Percentiles rank a stretch among this genome's conserved stretches.
Conservation (phyloP, 2,329 filamentous ascomycete species). For the Claviceps sp. region DNA sequence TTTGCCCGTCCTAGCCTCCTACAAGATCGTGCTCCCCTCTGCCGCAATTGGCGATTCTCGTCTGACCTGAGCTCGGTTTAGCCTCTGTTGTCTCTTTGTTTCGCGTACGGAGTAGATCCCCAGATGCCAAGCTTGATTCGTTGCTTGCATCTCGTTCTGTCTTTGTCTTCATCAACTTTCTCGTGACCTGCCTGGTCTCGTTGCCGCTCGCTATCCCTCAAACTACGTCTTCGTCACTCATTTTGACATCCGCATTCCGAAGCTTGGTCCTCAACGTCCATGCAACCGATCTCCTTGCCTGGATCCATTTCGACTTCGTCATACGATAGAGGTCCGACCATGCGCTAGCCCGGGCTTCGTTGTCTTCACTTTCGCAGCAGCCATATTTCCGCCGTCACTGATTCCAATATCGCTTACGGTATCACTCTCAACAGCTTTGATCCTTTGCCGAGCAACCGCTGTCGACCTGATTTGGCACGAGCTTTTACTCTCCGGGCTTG, state of each 20-base stretch:
- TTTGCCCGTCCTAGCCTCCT: neutral
- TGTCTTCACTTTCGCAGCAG: too few species aligned
- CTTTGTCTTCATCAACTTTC: neutral
- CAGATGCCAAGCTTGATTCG: neutral
- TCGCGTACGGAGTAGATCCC: neutral
- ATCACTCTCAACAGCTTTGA: neutral
- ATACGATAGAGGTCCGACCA: neutral
- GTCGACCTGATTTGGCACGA: neutral
- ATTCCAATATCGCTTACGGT: too few species aligned
- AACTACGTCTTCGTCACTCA: neutral
- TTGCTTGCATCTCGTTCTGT: neutral
- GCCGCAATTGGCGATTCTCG: neutral
- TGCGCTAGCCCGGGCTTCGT: too few species aligned
- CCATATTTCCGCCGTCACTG: too few species aligned
- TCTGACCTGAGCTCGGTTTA: neutral
- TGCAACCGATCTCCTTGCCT: neutral
- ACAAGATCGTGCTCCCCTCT: neutral
- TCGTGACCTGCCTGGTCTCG: neutral
- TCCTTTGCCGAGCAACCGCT: neutral
- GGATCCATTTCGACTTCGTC: neutral
- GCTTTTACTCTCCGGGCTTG: neutral
- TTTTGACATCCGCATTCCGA: neutral
- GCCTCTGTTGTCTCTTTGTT: neutral
- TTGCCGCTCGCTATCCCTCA: neutral
- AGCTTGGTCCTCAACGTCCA: neutral